Percentiles rank a stretch among this genome's conserved stretches.
Conservation (phyloP, 2,329 filamentous ascomycete genomes). For the Graphilbum fragrans region DNA sequence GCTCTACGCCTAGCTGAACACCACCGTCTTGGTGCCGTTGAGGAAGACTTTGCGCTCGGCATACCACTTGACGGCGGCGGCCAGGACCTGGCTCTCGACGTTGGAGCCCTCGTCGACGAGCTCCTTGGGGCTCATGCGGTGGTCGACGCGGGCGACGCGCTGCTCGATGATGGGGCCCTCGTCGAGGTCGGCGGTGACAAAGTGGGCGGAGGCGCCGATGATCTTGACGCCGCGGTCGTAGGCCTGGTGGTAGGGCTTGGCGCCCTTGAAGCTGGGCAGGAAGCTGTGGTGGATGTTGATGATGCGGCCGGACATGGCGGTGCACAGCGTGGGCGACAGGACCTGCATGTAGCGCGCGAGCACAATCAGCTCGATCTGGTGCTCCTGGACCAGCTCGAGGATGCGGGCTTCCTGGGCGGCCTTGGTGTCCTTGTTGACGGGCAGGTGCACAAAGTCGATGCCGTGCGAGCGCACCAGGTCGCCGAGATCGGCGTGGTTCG, state of each 20-base stretch:
- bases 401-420: conserved; percentile 58
- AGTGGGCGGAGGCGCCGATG: conserved; percentile 75
- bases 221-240: conserved; percentile 83
- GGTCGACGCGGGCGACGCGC: conserved; percentile 64
- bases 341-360: conserved; percentile 85
- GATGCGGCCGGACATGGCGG: conserved; percentile 71
- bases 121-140: conserved; percentile 63
- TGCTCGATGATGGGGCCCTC: conserved; percentile 86
- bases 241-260: conserved; percentile 79
- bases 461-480: conserved; percentile 59
- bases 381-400: conserved; percentile 54
- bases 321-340: conserved; percentile 60
- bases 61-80: conserved; percentile 74
- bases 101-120: conserved; percentile 71
- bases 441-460: conserved; percentile 70
- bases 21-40: conserved; percentile 70
- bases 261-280: conserved; percentile 78
- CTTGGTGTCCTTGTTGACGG: conserved; percentile 70
- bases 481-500: conserved; percentile 67
- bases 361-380: conserved; percentile 67
- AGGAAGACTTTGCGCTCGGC: conserved; percentile 67
- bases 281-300: conserved; percentile 91
- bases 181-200: conserved; percentile 74
- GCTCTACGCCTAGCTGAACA: conserved; percentile 42
- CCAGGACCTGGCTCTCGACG: conserved; percentile 72